Conservation (phyloP, 1,284 basidiomycete species). For the Paramarasmius palmivorus region DNA sequence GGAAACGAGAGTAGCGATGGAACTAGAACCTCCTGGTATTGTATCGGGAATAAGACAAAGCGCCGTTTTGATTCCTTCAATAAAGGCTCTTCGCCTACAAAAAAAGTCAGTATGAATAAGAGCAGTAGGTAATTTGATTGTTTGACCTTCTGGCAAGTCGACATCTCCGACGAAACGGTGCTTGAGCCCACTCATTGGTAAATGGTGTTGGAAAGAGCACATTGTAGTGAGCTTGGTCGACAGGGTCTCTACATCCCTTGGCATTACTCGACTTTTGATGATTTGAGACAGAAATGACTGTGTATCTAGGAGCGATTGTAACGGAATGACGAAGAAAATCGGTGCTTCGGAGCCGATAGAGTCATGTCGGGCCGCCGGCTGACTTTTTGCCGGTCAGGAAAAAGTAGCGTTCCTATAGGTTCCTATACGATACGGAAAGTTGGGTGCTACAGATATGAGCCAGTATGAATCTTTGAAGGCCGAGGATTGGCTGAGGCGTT, state of each 20-base stretch:
- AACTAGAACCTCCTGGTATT: slow-evolving; percentile 85
- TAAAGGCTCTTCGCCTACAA: slow-evolving; percentile 72
- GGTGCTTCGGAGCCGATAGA: too few relatives aligned
- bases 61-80: slow-evolving; percentile 79
- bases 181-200: not conserved
- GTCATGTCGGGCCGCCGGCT: too few relatives aligned
- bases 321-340: not conserved
- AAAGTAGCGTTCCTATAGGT: too few relatives aligned
- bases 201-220: not conserved
- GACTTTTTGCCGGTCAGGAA: too few relatives aligned
- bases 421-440: too few relatives aligned
- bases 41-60: slow-evolving; percentile 94
- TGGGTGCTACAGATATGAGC: too few relatives aligned
- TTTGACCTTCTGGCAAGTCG: slow-evolving; percentile 64
- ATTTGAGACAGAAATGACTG: not conserved
- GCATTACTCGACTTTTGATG: too few relatives aligned
- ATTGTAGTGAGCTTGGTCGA: too few relatives aligned
- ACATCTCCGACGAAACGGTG: slow-evolving; percentile 60
- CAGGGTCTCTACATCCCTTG: too few relatives aligned
- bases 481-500: too few relatives aligned
- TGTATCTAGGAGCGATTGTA: too few relatives aligned
- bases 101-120: slow-evolving; percentile 3
- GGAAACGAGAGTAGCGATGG: not conserved
- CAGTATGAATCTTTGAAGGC: too few relatives aligned
- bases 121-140: slow-evolving; percentile 28